Evolutionary conservation across 768 basidiomycete genomes (phyloP).

Genomic region (Clitopilus hobsonii): DNA sequence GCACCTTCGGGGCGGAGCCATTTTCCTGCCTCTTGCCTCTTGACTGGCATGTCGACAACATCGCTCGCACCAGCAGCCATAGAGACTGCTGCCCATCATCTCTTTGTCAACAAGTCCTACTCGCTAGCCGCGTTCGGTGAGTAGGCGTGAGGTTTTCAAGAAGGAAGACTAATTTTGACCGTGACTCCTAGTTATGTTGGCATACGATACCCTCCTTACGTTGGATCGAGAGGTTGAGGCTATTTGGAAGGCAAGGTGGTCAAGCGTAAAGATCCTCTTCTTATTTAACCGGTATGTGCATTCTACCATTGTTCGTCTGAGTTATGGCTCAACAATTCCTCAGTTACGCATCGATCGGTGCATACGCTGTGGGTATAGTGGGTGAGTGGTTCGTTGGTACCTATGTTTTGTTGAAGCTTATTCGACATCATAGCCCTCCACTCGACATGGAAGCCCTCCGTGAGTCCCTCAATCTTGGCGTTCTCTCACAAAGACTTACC

Average conservation of each 20-base stretch:
- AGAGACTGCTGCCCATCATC: constrained; percentile 4
- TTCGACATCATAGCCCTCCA: not conserved
- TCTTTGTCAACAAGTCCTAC: constrained; percentile 11
- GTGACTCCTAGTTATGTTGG: constrained; percentile 10
- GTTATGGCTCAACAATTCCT: not conserved
- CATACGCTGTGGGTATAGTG: not conserved
- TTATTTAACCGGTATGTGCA: constrained; percentile 10
- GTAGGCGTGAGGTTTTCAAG: not conserved
- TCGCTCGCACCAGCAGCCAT: constrained; percentile 8
- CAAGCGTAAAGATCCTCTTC: constrained; percentile 9
- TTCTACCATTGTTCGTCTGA: constrained; percentile 6
- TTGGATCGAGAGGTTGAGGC: constrained; percentile 10
- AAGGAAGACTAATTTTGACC: not conserved
- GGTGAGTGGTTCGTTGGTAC: not conserved
- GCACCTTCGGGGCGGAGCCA: not conserved
- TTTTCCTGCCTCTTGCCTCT: not conserved
- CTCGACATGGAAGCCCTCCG: not conserved
- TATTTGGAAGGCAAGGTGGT: constrained; percentile 10
- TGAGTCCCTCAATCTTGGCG: not conserved
- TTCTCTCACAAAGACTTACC: not conserved
- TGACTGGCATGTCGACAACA: constrained; percentile 3
- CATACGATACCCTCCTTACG: constrained; percentile 9
- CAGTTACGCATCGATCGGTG: not conserved
- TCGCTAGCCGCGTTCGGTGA: constrained; percentile 6
- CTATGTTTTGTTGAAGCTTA: not conserved